Base-by-base conservation (phyloP, 2,329 filamentous ascomycete genomes). In the Aspergillus luchuensis region DNA sequence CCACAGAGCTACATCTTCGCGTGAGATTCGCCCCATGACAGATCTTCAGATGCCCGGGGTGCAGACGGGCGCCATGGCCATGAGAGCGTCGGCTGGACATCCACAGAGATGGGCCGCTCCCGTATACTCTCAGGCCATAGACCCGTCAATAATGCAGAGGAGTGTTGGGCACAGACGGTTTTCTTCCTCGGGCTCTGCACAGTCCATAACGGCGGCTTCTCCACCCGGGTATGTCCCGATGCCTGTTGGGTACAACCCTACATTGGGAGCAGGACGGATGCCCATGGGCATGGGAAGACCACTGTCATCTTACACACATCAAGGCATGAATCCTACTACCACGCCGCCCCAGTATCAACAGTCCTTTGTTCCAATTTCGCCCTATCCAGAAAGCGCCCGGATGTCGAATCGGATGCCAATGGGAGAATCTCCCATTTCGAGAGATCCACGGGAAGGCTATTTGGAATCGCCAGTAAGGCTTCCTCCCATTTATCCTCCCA, bases 21-120 rank as follows among this genome's bases (percentile, higher is more conserved):
- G 75, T 4, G 75, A 77, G 62, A 64, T 77, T 25, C 70, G 75
- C 17, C 75, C 75, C 5, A 70, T 76, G 67, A 75, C 75, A 5
- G 75, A 77, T 62, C 65, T 77, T 10, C 74, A 76, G n/a, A 66
- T 67, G 48, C 60, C 70, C 3, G 61, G 63, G 2, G 67, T 62
- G 23, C 64, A 65, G 54, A 54, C 60, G 4, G 68, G 63, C 30
- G 33, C 57, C 15, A 63, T 69, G 55, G 66, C 64, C 13, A 54
- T 70, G 49, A 63, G 68, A 41, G 59, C 65, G 4, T 58, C 71
- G 28, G 57, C 64, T 3, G 64, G 61, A 15, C 72, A 72, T 43
- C 67, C 66, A 10, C 73, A 72, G 21, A 66, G 74, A 63, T 76
- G 74, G 75, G 71, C 72, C 6, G 66, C 65, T 48, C 71, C 67